Conservation (phyloP, 179 eudicot genomes). For the Sideroxylon spinosum region DNA sequence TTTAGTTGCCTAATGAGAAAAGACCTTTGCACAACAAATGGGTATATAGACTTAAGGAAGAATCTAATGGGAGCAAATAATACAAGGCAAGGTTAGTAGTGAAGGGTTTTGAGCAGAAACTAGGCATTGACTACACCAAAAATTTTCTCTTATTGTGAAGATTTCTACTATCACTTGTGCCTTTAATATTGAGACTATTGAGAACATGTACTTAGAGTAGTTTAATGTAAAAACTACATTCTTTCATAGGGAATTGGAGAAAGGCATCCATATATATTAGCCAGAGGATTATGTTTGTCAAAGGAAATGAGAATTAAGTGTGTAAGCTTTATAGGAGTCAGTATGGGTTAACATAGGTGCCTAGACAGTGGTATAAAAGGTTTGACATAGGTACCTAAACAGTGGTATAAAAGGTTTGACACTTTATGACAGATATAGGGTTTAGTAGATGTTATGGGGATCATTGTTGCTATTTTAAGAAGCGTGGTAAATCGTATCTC, state of each 20-base stretch:
- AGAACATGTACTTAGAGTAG: background rate
- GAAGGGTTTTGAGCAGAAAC: background rate
- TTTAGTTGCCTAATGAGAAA: background rate
- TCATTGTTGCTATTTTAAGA: background rate
- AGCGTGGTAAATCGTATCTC: background rate
- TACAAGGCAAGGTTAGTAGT: conserved; percentile 4
- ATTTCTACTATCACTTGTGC: background rate
- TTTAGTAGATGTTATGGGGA: background rate
- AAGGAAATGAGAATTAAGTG: background rate
- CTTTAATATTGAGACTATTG: background rate
- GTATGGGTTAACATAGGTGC: background rate
- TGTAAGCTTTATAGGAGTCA: background rate
- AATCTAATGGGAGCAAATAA: background rate
- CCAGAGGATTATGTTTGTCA: background rate
- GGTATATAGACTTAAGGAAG: conserved; percentile 1
- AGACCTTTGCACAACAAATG: background rate
- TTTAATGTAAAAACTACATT: background rate
- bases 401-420: background rate
- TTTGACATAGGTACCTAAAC: no score
- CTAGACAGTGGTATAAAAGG: no score
- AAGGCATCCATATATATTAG: background rate
- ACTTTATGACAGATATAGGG: background rate
- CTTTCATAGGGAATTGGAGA: background rate
- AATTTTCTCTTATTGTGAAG: background rate
- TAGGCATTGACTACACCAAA: background rate